These are phyloP conservation scores for Hypomyces rosellus DNA, from an alignment of 2,329 filamentous ascomycete genomes.

Conservation along the genomic window DNA sequence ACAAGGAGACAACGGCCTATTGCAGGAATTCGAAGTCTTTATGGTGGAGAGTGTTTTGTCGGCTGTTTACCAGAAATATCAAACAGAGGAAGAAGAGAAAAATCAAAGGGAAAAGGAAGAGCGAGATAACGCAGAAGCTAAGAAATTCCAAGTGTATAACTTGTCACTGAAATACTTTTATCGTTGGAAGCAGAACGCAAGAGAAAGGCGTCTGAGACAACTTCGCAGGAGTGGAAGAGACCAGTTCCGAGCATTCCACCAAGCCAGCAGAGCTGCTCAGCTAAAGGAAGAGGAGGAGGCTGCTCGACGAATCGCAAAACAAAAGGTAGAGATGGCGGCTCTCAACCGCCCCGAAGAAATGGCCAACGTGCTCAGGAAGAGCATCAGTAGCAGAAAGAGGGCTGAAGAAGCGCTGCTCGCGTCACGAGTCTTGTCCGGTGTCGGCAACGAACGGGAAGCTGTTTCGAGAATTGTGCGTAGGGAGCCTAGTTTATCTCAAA, in stretches of 20 bases:
- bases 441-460: conserved; percentile 31
- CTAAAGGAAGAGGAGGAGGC: conserved; percentile 30
- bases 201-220: conserved; percentile 41
- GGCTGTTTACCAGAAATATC: conserved; percentile 34
- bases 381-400: conserved; percentile 23
- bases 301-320: conserved; percentile 20
- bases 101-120: conserved; percentile 43
- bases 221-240: conserved; percentile 47
- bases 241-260: conserved; percentile 41
- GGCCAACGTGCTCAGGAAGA: conserved; percentile 26
- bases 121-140: conserved; percentile 38
- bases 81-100: conserved; percentile 35
- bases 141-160: conserved; percentile 42
- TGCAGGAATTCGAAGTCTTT: conserved; percentile 44
- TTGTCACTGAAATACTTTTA: conserved; percentile 51
- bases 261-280: conserved; percentile 29
- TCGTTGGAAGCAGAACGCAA: conserved; percentile 45
- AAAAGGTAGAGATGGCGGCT: conserved; percentile 19
- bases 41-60: conserved; percentile 40
- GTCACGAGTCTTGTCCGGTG: conserved; percentile 35
- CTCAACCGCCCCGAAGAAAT: conserved; percentile 31
- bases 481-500: conserved; percentile 17
- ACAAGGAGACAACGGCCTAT: conserved; percentile 44
- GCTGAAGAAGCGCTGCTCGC: conserved; percentile 35
- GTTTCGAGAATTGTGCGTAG: conserved; percentile 30